Conservation (phyloP, 805 yeast species). For the Suhomyces xylopsoci region DNA sequence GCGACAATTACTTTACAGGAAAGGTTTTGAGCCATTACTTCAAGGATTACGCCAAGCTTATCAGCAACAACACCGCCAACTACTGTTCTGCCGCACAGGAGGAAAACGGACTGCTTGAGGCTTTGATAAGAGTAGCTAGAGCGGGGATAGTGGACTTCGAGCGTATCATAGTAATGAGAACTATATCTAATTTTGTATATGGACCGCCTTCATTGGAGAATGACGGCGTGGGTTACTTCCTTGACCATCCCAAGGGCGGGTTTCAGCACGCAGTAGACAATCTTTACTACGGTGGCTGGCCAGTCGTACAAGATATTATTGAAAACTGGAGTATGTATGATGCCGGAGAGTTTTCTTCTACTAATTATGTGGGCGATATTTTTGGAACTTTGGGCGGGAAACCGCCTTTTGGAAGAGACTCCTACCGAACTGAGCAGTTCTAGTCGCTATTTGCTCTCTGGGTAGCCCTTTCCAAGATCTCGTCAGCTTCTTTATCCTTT, state of each 20-base stretch:
- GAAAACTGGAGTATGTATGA: constrained; percentile 44
- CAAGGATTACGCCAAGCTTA: constrained; percentile 42
- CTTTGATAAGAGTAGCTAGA: constrained; percentile 50
- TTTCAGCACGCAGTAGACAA: constrained; percentile 45
- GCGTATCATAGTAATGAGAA: constrained; percentile 58
- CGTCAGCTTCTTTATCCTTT: background rate
- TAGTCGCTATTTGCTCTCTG: background rate
- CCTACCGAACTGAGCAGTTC: background rate
- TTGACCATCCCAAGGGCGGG: constrained; percentile 51
- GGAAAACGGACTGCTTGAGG: constrained; percentile 63
- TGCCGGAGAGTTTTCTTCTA: constrained; percentile 35
- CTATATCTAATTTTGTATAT: constrained; percentile 56
- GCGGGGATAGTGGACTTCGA: constrained; percentile 54
- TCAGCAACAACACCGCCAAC: constrained; percentile 57
- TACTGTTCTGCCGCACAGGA: constrained; percentile 67
- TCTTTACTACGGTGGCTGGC: constrained; percentile 51
- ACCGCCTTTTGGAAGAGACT: constrained; percentile 35
- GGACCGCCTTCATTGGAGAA: constrained; percentile 45
- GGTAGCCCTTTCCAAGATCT: background rate
- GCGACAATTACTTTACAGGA: constrained; percentile 62
- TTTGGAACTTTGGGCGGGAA: constrained; percentile 51
- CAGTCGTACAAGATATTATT: constrained; percentile 52
- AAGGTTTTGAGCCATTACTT: constrained; percentile 48
- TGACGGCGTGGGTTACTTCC: constrained; percentile 50
- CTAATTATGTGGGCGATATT: constrained; percentile 60